Percentiles rank a stretch among this genome's conserved stretches.
phyloP scores from a whole-genome alignment of 2,329 filamentous ascomycete genomes.

The Cucurbitaria berberidis region DNA sequence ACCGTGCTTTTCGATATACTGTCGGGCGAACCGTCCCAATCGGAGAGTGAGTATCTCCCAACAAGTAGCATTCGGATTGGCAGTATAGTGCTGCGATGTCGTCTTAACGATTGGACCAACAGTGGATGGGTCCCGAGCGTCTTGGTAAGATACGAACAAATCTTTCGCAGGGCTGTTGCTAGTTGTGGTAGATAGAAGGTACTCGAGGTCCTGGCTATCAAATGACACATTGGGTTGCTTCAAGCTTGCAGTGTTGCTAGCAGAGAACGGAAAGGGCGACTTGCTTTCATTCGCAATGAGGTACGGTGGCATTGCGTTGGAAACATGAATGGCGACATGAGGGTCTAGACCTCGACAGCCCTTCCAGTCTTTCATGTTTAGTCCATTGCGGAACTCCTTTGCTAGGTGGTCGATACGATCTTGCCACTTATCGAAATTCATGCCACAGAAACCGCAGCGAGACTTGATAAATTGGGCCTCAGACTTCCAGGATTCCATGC shows the following conservation, averaged over 20 bases:
- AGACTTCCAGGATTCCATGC: constrained; percentile 70
- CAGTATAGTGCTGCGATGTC: constrained; percentile 22
- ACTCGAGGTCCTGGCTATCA: constrained; percentile 34
- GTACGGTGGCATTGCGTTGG: constrained; percentile 60
- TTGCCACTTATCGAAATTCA: constrained; percentile 57
- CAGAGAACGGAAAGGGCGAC: constrained; percentile 56
- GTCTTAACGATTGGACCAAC: constrained; percentile 26
- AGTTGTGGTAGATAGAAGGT: constrained; percentile 26
- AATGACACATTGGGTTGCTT: constrained; percentile 14
- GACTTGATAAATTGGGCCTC: constrained; percentile 61
- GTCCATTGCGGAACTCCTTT: constrained; percentile 61
- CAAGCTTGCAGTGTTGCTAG: constrained; percentile 45
- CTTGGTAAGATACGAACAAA: constrained; percentile 26
- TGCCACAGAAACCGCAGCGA: constrained; percentile 61
- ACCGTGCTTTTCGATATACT: constrained; percentile 46
- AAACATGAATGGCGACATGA: constrained; percentile 55
- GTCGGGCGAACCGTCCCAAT: constrained; percentile 53
- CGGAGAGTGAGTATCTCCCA: constrained; percentile 58
- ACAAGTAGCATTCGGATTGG: constrained; percentile 48
- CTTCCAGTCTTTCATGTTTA: constrained; percentile 61
- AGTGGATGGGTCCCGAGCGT: constrained; percentile 12
- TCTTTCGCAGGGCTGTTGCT: constrained; percentile 6
- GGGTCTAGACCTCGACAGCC: constrained; percentile 61
- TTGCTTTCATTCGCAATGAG: constrained; percentile 57
- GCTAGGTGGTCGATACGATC: constrained; percentile 61